phyloP scores from a whole-genome alignment of 2,329 filamentous ascomycete genomes.

The Byssothecium circinans region DNA sequence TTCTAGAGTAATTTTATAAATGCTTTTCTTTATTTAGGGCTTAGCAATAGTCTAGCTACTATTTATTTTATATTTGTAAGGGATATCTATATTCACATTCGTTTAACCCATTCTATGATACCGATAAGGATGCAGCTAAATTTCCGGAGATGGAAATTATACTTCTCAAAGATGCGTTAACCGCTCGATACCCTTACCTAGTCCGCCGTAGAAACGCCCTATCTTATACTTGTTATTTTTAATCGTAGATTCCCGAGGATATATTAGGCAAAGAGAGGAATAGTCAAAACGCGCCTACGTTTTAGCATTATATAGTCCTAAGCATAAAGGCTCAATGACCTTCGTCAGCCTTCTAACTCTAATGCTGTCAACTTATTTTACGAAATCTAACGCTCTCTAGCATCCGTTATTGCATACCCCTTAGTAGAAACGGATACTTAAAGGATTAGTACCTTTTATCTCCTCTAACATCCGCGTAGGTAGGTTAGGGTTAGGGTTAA shows the following conservation, averaged over 20 bases:
- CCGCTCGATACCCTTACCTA: not conserved
- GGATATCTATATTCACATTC: not conserved
- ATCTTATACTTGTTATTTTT: not conserved
- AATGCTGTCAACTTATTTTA: not conserved
- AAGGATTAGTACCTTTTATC: not conserved
- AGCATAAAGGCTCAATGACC: not conserved
- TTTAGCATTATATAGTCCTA: slow-evolving; percentile 4
- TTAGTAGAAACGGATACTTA: no score
- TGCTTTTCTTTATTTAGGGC: slow-evolving; percentile 3
- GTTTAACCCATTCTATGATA: slow-evolving; percentile 1
- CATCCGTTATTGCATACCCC: no score
- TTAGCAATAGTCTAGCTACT: slow-evolving; percentile 1
- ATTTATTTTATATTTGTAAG: slow-evolving; percentile 1
- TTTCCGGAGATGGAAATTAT: slow-evolving; percentile 1
- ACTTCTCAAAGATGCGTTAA: slow-evolving; percentile 2
- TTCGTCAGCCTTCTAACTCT: not conserved
- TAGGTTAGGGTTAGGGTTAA: not conserved
- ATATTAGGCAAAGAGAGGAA: not conserved
- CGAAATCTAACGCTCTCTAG: not conserved
- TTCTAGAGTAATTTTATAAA: slow-evolving; percentile 6
- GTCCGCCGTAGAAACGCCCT: not conserved
- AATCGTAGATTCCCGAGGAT: not conserved
- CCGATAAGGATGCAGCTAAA: not conserved
- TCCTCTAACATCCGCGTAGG: not conserved
- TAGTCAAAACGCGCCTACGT: slow-evolving; percentile 1